Conservation (phyloP, 2,329 filamentous ascomycete genomes). For the Septoria linicola region DNA sequence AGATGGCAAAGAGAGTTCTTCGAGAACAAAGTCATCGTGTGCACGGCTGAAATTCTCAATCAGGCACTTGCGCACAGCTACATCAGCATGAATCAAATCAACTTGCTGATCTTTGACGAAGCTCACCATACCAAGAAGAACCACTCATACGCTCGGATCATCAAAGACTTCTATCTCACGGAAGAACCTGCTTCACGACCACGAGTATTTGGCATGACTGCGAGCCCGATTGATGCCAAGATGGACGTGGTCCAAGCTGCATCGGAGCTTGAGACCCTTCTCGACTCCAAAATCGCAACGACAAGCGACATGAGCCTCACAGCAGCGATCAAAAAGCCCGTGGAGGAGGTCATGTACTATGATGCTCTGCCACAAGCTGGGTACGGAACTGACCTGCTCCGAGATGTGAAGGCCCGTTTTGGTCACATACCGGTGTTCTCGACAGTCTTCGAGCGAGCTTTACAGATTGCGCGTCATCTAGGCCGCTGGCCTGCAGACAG, state of each 20-base stretch:
- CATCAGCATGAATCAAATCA: slow-evolving; percentile 77
- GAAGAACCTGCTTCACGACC: slow-evolving; percentile 57
- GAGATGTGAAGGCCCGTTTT: slow-evolving; percentile 54
- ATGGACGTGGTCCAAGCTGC: slow-evolving; percentile 68
- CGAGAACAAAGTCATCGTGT: slow-evolving; percentile 81
- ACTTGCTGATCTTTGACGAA: slow-evolving; percentile 90
- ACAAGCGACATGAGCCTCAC: slow-evolving; percentile 60
- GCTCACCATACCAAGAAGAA: slow-evolving; percentile 95
- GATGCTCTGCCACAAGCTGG: slow-evolving; percentile 50
- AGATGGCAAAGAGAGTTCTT: slow-evolving; percentile 60
- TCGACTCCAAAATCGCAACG: slow-evolving; percentile 83
- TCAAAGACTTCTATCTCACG: slow-evolving; percentile 77
- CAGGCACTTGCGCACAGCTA: slow-evolving; percentile 77
- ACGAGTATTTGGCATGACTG: slow-evolving; percentile 92
- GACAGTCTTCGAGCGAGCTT: slow-evolving; percentile 60
- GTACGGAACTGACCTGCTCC: slow-evolving; percentile 65
- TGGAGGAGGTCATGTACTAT: slow-evolving; percentile 59
- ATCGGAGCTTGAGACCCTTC: slow-evolving; percentile 67
- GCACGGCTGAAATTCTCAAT: slow-evolving; percentile 83
- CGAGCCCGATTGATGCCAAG: slow-evolving; percentile 86
- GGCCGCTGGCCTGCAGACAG: slow-evolving; percentile 83
- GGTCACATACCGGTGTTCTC: slow-evolving; percentile 54
- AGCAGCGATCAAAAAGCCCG: slow-evolving; percentile 59
- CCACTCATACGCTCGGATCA: slow-evolving; percentile 84
- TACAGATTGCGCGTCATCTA: slow-evolving; percentile 62